These are phyloP conservation scores for Xylaria cubensis DNA, from an alignment of 495 filamentous ascomycete species.

Conservation along the genomic window DNA sequence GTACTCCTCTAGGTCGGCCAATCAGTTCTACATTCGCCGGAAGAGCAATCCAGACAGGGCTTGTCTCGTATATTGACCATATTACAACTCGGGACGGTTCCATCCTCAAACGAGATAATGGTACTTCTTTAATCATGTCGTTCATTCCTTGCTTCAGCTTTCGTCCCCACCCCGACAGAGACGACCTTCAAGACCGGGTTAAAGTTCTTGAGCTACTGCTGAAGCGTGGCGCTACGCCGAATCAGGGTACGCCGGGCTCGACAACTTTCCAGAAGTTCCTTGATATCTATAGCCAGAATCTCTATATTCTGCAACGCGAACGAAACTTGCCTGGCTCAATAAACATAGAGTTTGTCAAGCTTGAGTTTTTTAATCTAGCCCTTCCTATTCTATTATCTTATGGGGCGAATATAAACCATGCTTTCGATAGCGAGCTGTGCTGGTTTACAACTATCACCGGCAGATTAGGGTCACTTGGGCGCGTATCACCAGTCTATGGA, in stretches of 20 bases:
- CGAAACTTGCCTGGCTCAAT: neutral
- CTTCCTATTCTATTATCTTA: too few species aligned
- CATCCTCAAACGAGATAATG: neutral
- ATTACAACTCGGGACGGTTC: neutral
- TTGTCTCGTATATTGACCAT: neutral
- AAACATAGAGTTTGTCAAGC: too few species aligned
- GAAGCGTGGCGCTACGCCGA: neutral
- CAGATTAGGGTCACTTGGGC: too few species aligned
- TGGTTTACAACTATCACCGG: too few species aligned
- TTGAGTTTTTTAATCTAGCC: too few species aligned
- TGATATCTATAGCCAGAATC: neutral
- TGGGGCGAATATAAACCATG: too few species aligned
- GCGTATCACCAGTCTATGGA: too few species aligned
- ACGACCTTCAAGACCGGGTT: neutral
- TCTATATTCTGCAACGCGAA: neutral
- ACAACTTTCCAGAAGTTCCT: neutral
- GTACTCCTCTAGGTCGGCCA: neutral
- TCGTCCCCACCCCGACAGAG: neutral
- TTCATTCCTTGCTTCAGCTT: neutral
- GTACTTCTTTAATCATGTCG: neutral
- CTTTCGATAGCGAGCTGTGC: too few species aligned
- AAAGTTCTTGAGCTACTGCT: neutral
- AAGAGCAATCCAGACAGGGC: neutral
- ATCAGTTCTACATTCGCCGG: neutral
- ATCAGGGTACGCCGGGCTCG: neutral